Percentiles rank a stretch among this genome's conserved stretches.
phyloP scores from a whole-genome alignment of 176 grass and related monocot genomes.

The Triticum urartu region DNA sequence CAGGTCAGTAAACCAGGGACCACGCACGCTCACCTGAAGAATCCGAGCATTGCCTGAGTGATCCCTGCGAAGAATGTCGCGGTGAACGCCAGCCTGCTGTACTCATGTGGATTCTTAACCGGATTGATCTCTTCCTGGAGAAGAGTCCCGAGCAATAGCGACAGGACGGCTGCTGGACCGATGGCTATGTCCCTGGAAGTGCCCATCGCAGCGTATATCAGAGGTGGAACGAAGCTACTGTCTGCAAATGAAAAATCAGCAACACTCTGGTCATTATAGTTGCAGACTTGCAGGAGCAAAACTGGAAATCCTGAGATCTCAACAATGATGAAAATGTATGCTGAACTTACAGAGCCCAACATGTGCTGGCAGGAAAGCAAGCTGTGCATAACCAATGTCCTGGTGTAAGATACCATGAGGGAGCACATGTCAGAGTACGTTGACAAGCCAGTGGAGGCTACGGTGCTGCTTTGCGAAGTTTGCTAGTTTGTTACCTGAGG shows the following conservation, averaged over 20 bases:
- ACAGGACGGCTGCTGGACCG: constrained; percentile 90
- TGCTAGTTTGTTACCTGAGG: constrained; percentile 57
- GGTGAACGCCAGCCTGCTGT: constrained; percentile 68
- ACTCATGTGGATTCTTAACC: constrained; percentile 38
- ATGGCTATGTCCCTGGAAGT: constrained; percentile 93
- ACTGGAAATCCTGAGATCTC: background rate
- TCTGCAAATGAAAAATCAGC: constrained; percentile 45
- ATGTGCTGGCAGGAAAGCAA: constrained; percentile 58
- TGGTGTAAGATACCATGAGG: constrained; percentile 21
- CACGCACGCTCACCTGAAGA: constrained; percentile 49
- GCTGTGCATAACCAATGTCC: constrained; percentile 95
- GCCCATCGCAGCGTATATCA: constrained; percentile 84
- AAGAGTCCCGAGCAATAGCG: constrained; percentile 79
- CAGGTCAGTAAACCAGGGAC: background rate
- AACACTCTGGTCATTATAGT: background rate
- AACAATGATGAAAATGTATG: background rate
- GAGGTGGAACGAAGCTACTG: constrained; percentile 80
- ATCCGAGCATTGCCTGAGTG: constrained; percentile 65
- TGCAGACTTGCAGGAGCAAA: background rate
- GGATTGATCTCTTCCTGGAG: constrained; percentile 63
- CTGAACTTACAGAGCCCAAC: constrained; percentile 77
- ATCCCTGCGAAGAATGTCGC: constrained; percentile 86
- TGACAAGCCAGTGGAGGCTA: background rate
- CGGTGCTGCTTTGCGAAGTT: background rate
- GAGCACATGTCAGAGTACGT: background rate